Evolutionary conservation across 176 grass and related monocot genomes (phyloP).

Genomic region (Carex scoparia): DNA sequence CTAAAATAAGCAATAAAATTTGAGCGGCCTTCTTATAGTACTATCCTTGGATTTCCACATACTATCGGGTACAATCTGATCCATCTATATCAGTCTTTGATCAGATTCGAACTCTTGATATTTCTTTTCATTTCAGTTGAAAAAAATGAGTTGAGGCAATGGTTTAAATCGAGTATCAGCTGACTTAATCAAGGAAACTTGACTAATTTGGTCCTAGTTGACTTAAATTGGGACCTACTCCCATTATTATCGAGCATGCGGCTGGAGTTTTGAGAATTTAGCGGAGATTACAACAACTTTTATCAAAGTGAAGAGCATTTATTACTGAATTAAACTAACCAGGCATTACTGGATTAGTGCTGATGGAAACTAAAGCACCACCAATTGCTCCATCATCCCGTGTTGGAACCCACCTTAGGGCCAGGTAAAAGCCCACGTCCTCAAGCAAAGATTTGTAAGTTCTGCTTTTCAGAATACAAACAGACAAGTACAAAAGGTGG

Average conservation of each 20-base stretch:
- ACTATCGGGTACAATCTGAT: neutral
- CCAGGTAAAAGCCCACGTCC: constrained; percentile 77
- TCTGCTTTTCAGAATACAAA: constrained; percentile 50
- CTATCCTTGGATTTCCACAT: neutral
- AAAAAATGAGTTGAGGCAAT: neutral
- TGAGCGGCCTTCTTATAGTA: neutral
- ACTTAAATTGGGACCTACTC: neutral
- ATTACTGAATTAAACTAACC: constrained; percentile 38
- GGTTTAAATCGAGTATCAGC: neutral
- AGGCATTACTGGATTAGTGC: constrained; percentile 72
- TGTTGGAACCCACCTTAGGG: constrained; percentile 75
- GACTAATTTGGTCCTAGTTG: neutral
- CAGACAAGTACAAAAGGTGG: neutral
- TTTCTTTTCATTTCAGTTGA: neutral
- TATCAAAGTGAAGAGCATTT: neutral
- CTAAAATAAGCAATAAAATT: neutral
- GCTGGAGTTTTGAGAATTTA: neutral
- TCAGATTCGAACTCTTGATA: neutral
- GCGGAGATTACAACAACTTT: neutral
- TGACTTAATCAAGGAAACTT: neutral
- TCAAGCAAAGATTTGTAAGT: constrained; percentile 64
- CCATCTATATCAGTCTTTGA: neutral
- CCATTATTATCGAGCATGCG: neutral
- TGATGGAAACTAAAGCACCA: constrained; percentile 46
- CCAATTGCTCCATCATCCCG: constrained; percentile 80